Evolutionary conservation across 2,329 filamentous ascomycete species (phyloP), one percentile per base, ranked within the genome.

Genomic region (Penicillium olsonii): DNA sequence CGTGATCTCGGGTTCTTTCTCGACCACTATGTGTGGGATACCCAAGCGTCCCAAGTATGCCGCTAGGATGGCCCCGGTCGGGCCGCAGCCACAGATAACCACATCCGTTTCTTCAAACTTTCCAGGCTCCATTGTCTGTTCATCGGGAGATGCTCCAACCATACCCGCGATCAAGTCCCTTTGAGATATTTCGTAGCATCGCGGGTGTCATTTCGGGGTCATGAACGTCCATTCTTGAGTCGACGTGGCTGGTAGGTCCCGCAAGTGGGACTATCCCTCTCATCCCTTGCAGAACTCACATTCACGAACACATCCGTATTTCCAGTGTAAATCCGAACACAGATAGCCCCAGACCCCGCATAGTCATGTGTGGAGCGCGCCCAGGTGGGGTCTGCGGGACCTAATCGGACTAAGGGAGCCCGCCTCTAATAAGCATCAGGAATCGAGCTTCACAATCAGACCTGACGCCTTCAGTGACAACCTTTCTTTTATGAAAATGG

Each of bases 71-170:
- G 67, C 63, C 2, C 66, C 66, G 1, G 65, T 66, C 19, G 67
- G 67, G 15, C 67, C 68, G 41, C 66, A 68, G 33, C 68, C 67
- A 37, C 64, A 66, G 27, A 70, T 69, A 5, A 69, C 47, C 14
- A 70, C 60, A 27, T 67, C 62, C 1, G 60, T 65, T 0, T 50
- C 56, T 42, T 59, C 61, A 17, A 31, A 56, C 31, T 54, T 47
- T 26, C 27, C 37, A 15, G 14, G 8, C 6, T 12, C 20, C 37
- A 39, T 39, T 35, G 12, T 24, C 22, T 5, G 8, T 24, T 24
- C 22, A 24, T 24, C 8, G 22, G 22, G 5, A 24, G 8, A 24
- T 24, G n/a, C n/a, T n/a, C n/a, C n/a, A n/a, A n/a, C n/a, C n/a
- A n/a, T n/a, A n/a, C n/a, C n/a, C n/a, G n/a, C n/a, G n/a, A n/a